These are phyloP conservation scores for Nevesoporus exiguus DNA, from an alignment of 768 basidiomycete species.

Conservation along the genomic window DNA sequence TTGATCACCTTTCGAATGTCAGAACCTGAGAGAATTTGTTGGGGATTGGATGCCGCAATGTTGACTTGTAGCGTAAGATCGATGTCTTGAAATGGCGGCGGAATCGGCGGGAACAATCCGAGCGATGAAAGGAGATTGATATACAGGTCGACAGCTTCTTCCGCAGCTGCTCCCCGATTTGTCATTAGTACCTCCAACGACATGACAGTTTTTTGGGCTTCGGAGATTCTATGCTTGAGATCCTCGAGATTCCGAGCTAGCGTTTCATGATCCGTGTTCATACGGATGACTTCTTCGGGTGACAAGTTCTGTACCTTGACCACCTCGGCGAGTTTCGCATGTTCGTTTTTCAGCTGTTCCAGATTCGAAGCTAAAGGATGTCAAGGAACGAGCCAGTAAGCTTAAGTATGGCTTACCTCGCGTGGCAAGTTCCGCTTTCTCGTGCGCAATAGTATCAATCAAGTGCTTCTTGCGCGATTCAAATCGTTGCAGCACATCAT, in stretches of 20 bases:
- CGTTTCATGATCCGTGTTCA: constrained; percentile 87
- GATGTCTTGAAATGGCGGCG: constrained; percentile 64
- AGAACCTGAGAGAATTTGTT: constrained; percentile 62
- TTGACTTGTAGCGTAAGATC: constrained; percentile 83
- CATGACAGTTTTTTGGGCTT: constrained; percentile 70
- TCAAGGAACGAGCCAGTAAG: background rate
- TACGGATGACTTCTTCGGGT: constrained; percentile 84
- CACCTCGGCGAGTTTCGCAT: constrained; percentile 55
- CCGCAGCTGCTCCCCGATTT: constrained; percentile 74
- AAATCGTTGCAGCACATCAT: constrained; percentile 67
- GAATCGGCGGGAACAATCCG: constrained; percentile 72
- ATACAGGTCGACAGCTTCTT: constrained; percentile 80
- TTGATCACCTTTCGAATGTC: constrained; percentile 72
- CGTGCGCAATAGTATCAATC: constrained; percentile 60
- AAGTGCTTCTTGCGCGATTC: constrained; percentile 67
- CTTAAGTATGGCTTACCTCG: constrained; percentile 41
- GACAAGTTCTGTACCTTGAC: constrained; percentile 88
- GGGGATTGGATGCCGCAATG: constrained; percentile 66
- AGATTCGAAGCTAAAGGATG: constrained; percentile 51
- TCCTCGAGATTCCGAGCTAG: constrained; percentile 72
- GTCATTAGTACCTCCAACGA: constrained; percentile 81
- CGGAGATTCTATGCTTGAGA: constrained; percentile 69
- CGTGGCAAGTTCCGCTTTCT: constrained; percentile 59
- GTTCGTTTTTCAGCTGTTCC: constrained; percentile 61
- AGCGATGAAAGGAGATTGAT: constrained; percentile 69